Evolutionary conservation across 164 flowering plant genomes (phyloP).

Genomic region (Kalanchoe fedtschenkoi): DNA sequence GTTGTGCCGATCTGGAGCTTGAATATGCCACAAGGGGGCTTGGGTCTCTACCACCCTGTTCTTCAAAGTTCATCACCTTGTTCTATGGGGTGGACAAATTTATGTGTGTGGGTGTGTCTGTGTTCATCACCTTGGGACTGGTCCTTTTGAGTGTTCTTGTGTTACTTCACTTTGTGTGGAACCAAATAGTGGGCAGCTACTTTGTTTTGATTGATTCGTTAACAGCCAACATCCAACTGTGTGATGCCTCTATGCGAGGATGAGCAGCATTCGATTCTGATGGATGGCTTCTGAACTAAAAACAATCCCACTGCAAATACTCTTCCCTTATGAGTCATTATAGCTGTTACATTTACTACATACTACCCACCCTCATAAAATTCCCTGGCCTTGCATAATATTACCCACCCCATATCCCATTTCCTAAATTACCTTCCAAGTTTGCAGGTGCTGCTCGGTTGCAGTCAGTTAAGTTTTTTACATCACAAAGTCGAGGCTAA

Average conservation of each 20-base stretch:
- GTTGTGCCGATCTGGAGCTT: background rate
- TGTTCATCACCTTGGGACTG: too few relatives aligned
- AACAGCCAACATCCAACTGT: too few relatives aligned
- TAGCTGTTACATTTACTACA: background rate
- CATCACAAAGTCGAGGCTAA: conserved; percentile 11
- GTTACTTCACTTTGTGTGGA: background rate
- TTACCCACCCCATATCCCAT: conserved; percentile 2
- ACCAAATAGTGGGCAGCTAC: background rate
- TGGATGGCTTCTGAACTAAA: background rate
- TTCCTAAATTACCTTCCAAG: conserved; percentile 7
- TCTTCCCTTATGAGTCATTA: background rate
- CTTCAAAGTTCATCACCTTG: background rate
- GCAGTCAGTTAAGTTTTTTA: conserved; percentile 12
- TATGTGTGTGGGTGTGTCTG: too few relatives aligned
- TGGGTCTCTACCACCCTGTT: too few relatives aligned
- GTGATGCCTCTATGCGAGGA: too few relatives aligned
- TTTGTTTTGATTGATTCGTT: background rate
- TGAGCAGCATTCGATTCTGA: background rate
- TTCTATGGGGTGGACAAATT: background rate
- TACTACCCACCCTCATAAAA: background rate
- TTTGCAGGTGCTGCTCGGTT: conserved; percentile 22
- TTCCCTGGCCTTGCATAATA: background rate
- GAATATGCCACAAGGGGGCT: too few relatives aligned
- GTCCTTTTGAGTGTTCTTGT: background rate
- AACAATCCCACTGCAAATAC: background rate